phyloP scores from a whole-genome alignment of 2,329 filamentous ascomycete species.

The Neoarthrinium moseri region DNA sequence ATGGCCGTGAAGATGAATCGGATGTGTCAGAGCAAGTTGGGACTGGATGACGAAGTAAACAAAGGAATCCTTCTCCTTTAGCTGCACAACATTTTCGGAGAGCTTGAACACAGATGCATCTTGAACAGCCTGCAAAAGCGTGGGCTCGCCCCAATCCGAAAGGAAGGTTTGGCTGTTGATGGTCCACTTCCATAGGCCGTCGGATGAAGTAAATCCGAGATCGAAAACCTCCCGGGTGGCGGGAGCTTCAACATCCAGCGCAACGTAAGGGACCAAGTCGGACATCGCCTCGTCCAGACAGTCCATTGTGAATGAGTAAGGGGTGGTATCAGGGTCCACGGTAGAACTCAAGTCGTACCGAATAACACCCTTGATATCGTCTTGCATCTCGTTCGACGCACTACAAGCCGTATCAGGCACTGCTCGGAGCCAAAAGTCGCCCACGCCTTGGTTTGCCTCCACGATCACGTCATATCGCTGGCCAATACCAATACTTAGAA shows the following conservation, averaged over 20 bases:
- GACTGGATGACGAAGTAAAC: constrained; percentile 32
- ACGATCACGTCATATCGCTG: constrained; percentile 47
- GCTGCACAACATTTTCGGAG: constrained; percentile 26
- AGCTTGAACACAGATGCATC: constrained; percentile 19
- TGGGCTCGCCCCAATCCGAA: constrained; percentile 47
- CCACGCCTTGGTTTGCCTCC: constrained; percentile 34
- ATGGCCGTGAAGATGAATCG: constrained; percentile 44
- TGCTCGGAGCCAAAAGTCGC: constrained; percentile 48
- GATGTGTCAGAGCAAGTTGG: constrained; percentile 26
- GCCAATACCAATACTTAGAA: constrained; percentile 32
- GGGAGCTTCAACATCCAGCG: constrained; percentile 27
- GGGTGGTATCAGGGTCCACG: constrained; percentile 15
- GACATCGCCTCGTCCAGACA: constrained; percentile 34
- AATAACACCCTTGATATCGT: constrained; percentile 49
- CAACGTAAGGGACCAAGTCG: constrained; percentile 31
- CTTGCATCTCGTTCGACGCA: constrained; percentile 28
- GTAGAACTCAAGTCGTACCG: constrained; percentile 30
- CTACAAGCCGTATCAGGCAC: constrained; percentile 40
- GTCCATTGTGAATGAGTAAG: constrained; percentile 13
- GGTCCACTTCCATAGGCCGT: constrained; percentile 44
- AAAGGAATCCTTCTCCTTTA: constrained; percentile 30
- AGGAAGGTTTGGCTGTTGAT: constrained; percentile 46
- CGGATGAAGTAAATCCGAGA: constrained; percentile 17
- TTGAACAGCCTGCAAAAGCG: constrained; percentile 32
- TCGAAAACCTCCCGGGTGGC: constrained; percentile 24